phyloP scores from a whole-genome alignment of 192 early-diverging fungal species.

The Coemansia sp. region DNA sequence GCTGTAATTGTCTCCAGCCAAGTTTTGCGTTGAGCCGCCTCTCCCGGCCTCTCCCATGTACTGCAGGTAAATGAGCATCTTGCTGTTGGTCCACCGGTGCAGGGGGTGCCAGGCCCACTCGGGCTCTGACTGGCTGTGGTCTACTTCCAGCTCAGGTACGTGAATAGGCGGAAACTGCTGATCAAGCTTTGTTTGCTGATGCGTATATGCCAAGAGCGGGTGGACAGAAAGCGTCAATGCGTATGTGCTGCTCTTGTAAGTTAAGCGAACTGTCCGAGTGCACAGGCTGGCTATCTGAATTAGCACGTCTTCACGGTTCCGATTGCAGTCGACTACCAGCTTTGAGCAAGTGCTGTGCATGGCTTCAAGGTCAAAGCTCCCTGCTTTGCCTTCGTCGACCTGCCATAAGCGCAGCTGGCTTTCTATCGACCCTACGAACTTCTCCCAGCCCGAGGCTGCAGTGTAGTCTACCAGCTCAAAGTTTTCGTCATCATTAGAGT shows the following conservation, averaged over 20 bases:
- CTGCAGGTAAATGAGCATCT: slow-evolving; percentile 56
- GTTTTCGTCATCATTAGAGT: slow-evolving; percentile 58
- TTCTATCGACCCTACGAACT: slow-evolving; percentile 63
- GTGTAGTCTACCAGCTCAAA: slow-evolving; percentile 78
- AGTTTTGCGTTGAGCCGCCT: slow-evolving; percentile 8
- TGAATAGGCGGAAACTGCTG: slow-evolving; percentile 46
- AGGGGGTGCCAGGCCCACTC: slow-evolving; percentile 55
- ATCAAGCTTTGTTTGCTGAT: slow-evolving; percentile 34
- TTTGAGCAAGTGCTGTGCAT: slow-evolving; percentile 23
- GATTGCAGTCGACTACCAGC: slow-evolving; percentile 26
- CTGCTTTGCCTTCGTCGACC: slow-evolving; percentile 54
- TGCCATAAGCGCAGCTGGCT: slow-evolving; percentile 58
- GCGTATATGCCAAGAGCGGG: slow-evolving; percentile 22
- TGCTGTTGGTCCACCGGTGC: slow-evolving; percentile 68
- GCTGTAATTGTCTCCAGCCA: slow-evolving; percentile 34
- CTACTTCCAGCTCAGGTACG: slow-evolving; percentile 40
- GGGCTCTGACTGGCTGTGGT: slow-evolving; percentile 39
- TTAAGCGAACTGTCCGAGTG: slow-evolving; percentile 17
- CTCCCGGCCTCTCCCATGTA: slow-evolving; percentile 29
- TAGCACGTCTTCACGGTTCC: slow-evolving; percentile 27
- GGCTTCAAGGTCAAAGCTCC: slow-evolving; percentile 48
- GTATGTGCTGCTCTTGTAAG: slow-evolving; percentile 34
- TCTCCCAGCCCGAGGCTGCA: slow-evolving; percentile 66
- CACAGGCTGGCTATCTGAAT: slow-evolving; percentile 38
- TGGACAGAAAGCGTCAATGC: slow-evolving; percentile 35